Conservation (phyloP, 2,329 filamentous ascomycete species). For the Fusarium devonianum region DNA sequence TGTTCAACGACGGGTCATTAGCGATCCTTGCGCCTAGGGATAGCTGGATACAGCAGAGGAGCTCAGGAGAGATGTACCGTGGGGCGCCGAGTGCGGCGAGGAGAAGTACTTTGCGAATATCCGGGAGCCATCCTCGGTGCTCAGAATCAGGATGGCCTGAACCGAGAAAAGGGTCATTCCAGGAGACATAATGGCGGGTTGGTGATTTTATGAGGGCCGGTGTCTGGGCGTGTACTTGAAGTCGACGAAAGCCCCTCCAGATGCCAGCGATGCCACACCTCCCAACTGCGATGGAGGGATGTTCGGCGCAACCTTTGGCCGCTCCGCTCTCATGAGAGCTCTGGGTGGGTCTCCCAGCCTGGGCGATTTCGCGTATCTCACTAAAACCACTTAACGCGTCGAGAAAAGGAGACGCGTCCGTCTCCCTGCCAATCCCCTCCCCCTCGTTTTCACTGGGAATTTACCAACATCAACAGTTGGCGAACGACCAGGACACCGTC, state of each 20-base stretch:
- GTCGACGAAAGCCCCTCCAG: constrained; percentile 43
- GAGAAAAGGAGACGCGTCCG: constrained; percentile 34
- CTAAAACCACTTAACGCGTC: constrained; percentile 55
- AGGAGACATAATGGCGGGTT: constrained; percentile 66
- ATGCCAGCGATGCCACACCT: constrained; percentile 41
- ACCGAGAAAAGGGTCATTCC: constrained; percentile 79
- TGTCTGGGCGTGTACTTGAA: constrained; percentile 31
- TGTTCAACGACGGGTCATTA: constrained; percentile 41
- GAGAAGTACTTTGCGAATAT: constrained; percentile 95
- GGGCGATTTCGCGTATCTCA: constrained; percentile 30
- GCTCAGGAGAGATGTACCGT: constrained; percentile 43
- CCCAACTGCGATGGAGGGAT: constrained; percentile 26
- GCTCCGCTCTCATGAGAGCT: constrained; percentile 28
- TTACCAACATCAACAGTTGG: constrained; percentile 35
- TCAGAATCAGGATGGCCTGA: constrained; percentile 79
- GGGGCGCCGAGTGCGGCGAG: constrained; percentile 61
- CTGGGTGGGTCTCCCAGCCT: background rate
- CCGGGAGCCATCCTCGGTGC: constrained; percentile 86
- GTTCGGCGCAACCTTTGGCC: constrained; percentile 46
- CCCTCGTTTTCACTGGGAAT: constrained; percentile 37
- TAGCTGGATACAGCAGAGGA: constrained; percentile 18
- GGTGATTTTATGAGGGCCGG: constrained; percentile 11
- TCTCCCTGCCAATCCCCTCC: constrained; percentile 39
- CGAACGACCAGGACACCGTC: constrained; percentile 17
- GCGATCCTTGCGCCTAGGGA: constrained; percentile 38